Evolutionary conservation across 345 rosid genomes (phyloP), one percentile per base, ranked within the genome.

Genomic region (Lepidium africanum): DNA sequence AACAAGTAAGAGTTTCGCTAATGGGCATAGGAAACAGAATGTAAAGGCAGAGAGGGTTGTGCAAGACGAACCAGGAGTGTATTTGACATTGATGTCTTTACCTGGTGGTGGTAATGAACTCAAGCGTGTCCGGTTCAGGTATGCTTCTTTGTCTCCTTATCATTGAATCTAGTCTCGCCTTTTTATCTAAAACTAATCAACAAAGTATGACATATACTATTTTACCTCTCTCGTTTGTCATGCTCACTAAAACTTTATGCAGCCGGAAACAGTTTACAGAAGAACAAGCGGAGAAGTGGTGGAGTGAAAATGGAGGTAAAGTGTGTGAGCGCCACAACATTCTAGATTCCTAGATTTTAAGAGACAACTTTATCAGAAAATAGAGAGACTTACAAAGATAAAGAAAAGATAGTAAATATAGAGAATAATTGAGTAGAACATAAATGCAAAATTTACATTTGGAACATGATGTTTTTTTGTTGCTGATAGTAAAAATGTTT

Each of bases 111-210:
- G 79, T 58, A 83, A 83, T 69, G 97, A 90, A 76, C 87, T 92
- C 62, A 88, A 86, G 78, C 84, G 90, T 55, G 87, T 90, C 46
- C 86, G 96, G 48, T 90, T 90, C 87, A 90, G 97, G 97, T 90
- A 83, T 38, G 57, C 21, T 6, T 39, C 33, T 63, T 47, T 41
- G 1, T 19, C 48, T 41, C 17, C 38, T 52, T 27, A 16, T 16
- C 36, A 36, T 57, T 56, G 7, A 35, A 23, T 12, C 13, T 32
- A 21, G 14, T 25, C 8, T 38, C 2, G 3, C 30, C 16, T 14
- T 21, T 7, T 11, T 12, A 16, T 2, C 11, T 46, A 0, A 27
- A 27, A 16, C 10, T 16, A 0, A 33, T 19, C 6, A 21, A 53
- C 58, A 45, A 16, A 25, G 47, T 17, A 40, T 10, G 19, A 25